A percentile compares a stretch with the other conserved stretches of the same genome.
phyloP scores from a whole-genome alignment of 139 green algal species.

The Asterochloris sp. region DNA sequence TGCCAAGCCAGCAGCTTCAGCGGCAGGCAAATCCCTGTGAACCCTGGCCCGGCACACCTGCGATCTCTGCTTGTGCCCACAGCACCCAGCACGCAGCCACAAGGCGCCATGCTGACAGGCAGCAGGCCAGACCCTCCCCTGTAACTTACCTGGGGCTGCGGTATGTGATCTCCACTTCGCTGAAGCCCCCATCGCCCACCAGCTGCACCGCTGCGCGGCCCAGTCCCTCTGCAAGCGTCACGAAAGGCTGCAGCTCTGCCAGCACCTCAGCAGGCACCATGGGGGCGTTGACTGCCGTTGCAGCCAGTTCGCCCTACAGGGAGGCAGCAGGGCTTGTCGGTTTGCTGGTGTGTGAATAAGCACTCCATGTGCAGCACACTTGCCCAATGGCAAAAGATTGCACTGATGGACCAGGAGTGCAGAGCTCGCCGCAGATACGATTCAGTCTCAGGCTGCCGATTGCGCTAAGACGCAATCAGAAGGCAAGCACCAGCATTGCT shows the following conservation, averaged over 20 bases:
- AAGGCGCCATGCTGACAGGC: no score
- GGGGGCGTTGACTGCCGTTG: conserved; percentile 90
- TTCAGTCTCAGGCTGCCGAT: background rate
- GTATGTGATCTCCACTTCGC: conserved; percentile 85
- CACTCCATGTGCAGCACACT: no score
- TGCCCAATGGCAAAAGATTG: background rate
- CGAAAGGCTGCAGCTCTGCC: conserved; percentile 87
- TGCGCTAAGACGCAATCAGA: no score
- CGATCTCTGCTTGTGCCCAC: no score
- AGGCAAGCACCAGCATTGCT: no score
- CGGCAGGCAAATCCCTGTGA: no score
- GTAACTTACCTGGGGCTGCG: conserved; percentile 17
- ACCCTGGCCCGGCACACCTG: no score
- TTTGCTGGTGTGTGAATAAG: no score
- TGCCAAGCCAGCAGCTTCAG: no score
- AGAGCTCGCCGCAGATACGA: background rate
- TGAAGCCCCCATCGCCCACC: conserved; percentile 63
- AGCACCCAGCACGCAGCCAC: no score
- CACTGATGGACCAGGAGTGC: background rate
- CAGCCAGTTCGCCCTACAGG: conserved; percentile 73
- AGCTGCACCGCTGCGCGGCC: conserved; percentile 67
- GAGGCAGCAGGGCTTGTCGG: no score
- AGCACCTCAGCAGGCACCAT: conserved; percentile 92
- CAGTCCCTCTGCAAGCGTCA: conserved; percentile 73
- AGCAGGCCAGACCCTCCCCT: no score